These are phyloP conservation scores for Epichloe brachyelytri DNA, from an alignment of 2,329 filamentous ascomycete species.

Conservation along the genomic window DNA sequence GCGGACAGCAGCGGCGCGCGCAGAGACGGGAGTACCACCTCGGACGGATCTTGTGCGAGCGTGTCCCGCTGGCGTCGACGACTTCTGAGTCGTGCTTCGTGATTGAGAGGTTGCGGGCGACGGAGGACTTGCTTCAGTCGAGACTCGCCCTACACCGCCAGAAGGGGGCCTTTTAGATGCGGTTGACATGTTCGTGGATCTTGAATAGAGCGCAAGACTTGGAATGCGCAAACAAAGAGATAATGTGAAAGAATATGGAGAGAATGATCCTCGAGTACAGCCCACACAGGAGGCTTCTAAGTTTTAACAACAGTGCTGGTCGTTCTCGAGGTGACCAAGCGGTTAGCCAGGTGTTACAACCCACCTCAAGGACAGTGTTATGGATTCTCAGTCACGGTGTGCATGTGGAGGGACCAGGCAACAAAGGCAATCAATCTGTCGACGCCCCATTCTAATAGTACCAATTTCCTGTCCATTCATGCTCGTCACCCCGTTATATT, in stretches of 20 bases:
- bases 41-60: constrained; percentile 54
- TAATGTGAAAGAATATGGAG: background rate
- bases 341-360: background rate
- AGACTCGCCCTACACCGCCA: constrained; percentile 32
- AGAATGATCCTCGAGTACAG: background rate
- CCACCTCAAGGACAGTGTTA: background rate
- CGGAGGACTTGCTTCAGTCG: constrained; percentile 23
- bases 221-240: background rate
- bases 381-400: background rate
- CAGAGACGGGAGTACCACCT: constrained; percentile 54
- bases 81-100: constrained; percentile 24
- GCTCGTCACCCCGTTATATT: background rate
- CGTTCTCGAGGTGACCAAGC: background rate
- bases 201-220: background rate
- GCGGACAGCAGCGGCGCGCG: constrained; percentile 56
- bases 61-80: constrained; percentile 30
- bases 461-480: background rate
- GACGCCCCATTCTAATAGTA: background rate
- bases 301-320: background rate
- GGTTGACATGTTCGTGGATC: constrained; percentile 31
- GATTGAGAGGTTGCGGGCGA: constrained; percentile 24
- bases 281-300: background rate
- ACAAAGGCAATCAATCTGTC: constrained; percentile 1
- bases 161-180: constrained; percentile 40
- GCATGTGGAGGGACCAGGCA: background rate